Evolutionary conservation across 2,329 filamentous ascomycete genomes (phyloP), one percentile per base, ranked within the genome.

Genomic region (Diaporthe capsici): DNA sequence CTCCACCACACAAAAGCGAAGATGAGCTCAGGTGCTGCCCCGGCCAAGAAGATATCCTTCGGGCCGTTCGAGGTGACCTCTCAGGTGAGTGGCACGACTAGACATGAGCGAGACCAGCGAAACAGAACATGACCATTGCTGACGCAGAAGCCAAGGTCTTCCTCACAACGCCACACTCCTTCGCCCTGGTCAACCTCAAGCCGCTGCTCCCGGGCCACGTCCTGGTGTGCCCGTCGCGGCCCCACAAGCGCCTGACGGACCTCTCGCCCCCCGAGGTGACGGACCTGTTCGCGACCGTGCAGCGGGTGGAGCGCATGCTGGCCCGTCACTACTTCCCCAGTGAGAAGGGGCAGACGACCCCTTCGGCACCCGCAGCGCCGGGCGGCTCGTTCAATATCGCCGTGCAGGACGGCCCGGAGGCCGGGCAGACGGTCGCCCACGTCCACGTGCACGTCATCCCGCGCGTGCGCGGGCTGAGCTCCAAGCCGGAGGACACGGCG

Each of bases 381-480:
- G 44, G 17, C 49, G 92, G 94, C 13, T 94, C 94, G 76, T 93
- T 98, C 85, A 98, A 98, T 82, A 92, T 99, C 68, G 96, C 96
- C 0, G 90, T 99, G n/a, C 97, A 99, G 84, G 97, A 99, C 84
- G 97, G 97, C 28, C 87, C 88, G 44, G 95, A 95, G 76, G 95
- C 97, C 1, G 97, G 97, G 0, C 97, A 99, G 89, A 98, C 95
- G 75, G 96, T 99, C 60, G 89, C 95, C 12, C 97, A 99, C 85
- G 92, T 98, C 20, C 97, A 99, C 85, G 94, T 95, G 37, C 97
- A 99, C 86, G 90, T 98, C 67, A 96, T 98, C 72, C 96, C 96
- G 28, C 87, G 96, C 49, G 87, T 87, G 75, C 87, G 86, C 75
- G 89, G 92, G 53, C 88, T 92, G 82, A 88, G 83, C 82, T 86